Conservation (phyloP, 805 yeast genomes). For the Saccharomycopsis oosterbeekiorum region DNA sequence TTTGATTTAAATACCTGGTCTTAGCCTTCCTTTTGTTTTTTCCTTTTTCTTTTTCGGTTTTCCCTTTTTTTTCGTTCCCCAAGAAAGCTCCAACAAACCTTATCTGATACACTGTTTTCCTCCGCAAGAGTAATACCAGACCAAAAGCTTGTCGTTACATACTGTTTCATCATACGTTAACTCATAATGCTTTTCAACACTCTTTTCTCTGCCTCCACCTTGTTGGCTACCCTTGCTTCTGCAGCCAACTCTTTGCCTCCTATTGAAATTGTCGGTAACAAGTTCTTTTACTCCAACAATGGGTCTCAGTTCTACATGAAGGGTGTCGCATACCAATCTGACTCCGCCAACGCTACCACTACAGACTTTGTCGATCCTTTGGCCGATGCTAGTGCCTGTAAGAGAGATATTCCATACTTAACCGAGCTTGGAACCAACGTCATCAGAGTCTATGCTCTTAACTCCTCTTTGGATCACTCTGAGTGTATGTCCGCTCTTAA, state of each 20-base stretch:
- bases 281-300: slow-evolving; percentile 66
- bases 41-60: background rate
- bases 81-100: background rate
- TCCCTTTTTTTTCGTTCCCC: background rate
- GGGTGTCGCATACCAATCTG: slow-evolving; percentile 76
- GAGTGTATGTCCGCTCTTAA: slow-evolving; percentile 64
- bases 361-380: slow-evolving; percentile 59
- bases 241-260: slow-evolving; percentile 29
- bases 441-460: slow-evolving; percentile 78
- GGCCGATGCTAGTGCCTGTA: slow-evolving; percentile 58
- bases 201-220: background rate
- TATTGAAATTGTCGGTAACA: slow-evolving; percentile 62
- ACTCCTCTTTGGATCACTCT: slow-evolving; percentile 62
- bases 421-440: slow-evolving; percentile 61
- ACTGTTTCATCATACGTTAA: too few relatives aligned
- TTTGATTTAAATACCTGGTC: background rate
- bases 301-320: slow-evolving; percentile 71
- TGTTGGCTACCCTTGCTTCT: background rate
- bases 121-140: background rate
- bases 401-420: slow-evolving; percentile 76
- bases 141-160: background rate
- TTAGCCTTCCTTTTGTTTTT: background rate
- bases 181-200: background rate
- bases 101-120: background rate
- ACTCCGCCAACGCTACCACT: slow-evolving; percentile 35